These are phyloP conservation scores for Saprolegnia diclina DNA, from an alignment of 352 stramenopile genomes.

Conservation along the genomic window DNA sequence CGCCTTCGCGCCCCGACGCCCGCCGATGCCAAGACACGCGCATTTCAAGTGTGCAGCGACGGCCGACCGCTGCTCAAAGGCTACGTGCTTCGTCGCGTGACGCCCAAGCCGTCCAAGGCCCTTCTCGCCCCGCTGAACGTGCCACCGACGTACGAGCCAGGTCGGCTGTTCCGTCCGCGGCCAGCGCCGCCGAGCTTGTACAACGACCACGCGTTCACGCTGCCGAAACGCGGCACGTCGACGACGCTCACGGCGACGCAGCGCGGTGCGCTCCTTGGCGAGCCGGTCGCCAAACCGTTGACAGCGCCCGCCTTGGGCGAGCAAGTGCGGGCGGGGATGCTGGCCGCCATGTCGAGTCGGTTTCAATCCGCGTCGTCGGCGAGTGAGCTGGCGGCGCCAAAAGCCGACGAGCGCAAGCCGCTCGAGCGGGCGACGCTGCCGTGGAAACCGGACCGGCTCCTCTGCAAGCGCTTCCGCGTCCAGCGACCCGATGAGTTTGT, in stretches of 20 bases:
- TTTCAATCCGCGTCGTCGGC: constrained; percentile 33
- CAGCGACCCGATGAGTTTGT: constrained; percentile 43
- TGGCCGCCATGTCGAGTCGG: constrained; percentile 73
- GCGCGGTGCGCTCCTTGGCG: constrained; percentile 39
- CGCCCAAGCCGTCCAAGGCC: constrained; percentile 42
- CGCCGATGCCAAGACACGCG: constrained; percentile 19
- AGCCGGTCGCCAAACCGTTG: constrained; percentile 17
- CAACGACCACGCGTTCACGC: constrained; percentile 10
- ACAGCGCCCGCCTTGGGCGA: constrained; percentile 33
- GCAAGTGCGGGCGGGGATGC: constrained; percentile 62
- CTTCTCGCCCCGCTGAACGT: constrained; percentile 45
- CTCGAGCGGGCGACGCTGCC: constrained; percentile 9
- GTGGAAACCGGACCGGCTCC: constrained; percentile 60
- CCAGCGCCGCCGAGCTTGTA: constrained; percentile 36
- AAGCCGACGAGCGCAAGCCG: constrained; percentile 16
- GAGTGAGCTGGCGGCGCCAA: constrained; percentile 35
- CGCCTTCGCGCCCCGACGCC: constrained; percentile 29
- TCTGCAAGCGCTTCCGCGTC: constrained; percentile 81
- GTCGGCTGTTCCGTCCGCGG: constrained; percentile 34
- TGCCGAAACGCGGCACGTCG: constrained; percentile 45
- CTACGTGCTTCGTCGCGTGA: constrained; percentile 41
- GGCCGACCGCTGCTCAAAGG: constrained; percentile 49
- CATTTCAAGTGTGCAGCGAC: constrained; percentile 44
- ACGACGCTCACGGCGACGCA: constrained; percentile 52
- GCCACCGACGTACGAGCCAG: constrained; percentile 41